These are phyloP conservation scores for Lobosporangium transversale DNA, from an alignment of 192 early-diverging fungal species.

Conservation along the genomic window DNA sequence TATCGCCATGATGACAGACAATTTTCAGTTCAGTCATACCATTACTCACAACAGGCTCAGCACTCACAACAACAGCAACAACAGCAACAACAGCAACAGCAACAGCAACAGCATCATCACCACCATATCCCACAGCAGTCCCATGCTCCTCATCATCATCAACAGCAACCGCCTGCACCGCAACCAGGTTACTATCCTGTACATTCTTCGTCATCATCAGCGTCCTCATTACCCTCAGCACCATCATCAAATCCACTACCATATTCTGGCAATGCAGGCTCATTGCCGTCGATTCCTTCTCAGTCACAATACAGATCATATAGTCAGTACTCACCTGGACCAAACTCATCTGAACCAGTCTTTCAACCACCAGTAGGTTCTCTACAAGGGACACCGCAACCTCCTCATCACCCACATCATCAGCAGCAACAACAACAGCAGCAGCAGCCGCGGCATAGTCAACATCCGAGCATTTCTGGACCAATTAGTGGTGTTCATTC, in stretches of 20 bases:
- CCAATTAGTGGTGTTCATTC: not conserved
- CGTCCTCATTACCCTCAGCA: not conserved
- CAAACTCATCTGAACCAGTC: conserved; percentile 20
- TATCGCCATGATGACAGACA: conserved; percentile 30
- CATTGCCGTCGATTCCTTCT: conserved; percentile 33
- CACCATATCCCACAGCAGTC: conserved; percentile 17
- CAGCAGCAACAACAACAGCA: conserved; percentile 11
- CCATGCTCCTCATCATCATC: conserved; percentile 9
- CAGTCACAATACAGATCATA: conserved; percentile 36
- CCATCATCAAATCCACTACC: not conserved
- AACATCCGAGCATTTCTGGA: conserved; percentile 6
- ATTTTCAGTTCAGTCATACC: conserved; percentile 14
- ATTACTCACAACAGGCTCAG: conserved; percentile 22
- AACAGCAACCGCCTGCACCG: conserved; percentile 16
- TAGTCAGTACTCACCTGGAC: conserved; percentile 27
- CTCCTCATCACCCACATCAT: conserved; percentile 16
- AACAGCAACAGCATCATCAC: conserved; percentile 15
- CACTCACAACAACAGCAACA: conserved; percentile 20
- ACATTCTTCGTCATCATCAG: conserved; percentile 7
- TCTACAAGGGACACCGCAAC: conserved; percentile 1
- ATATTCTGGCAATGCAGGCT: conserved; percentile 4
- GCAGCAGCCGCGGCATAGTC: conserved; percentile 2
- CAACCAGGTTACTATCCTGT: conserved; percentile 26
- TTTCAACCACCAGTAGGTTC: not conserved
- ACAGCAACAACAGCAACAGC: conserved; percentile 13